phyloP scores from a whole-genome alignment of 2,329 filamentous ascomycete genomes.

The Fusarium haematococcum region DNA sequence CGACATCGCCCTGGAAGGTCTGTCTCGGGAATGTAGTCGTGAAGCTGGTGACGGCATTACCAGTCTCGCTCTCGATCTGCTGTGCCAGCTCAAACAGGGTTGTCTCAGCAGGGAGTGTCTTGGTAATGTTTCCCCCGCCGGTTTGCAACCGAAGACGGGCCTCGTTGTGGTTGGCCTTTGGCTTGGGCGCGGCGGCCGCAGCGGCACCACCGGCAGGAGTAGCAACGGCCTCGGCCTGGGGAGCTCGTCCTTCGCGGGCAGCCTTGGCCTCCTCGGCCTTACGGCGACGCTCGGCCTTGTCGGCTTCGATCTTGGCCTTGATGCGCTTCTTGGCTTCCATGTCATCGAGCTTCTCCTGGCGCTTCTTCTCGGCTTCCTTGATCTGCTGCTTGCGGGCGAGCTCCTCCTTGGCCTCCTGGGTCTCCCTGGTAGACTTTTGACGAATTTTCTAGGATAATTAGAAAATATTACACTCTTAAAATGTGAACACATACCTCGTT shows the following conservation, averaged over 20 bases:
- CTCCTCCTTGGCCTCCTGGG: conserved; percentile 90
- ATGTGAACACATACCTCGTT: conserved; percentile 74
- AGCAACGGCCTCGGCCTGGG: conserved; percentile 58
- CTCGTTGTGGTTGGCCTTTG: conserved; percentile 80
- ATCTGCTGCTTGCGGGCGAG: conserved; percentile 88
- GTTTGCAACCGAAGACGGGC: conserved; percentile 86
- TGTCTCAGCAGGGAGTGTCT: conserved; percentile 88
- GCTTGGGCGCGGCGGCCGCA: conserved; percentile 64
- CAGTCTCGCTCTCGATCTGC: conserved; percentile 77
- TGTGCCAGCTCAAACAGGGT: conserved; percentile 94
- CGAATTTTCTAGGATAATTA: conserved; percentile 69
- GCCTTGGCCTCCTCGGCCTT: conserved; percentile 91
- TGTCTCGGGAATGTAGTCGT: conserved; percentile 90
- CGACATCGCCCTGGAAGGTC: conserved; percentile 74
- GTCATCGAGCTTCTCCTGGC: conserved; percentile 88
- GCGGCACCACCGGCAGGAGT: conserved; percentile 57
- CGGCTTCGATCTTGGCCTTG: conserved; percentile 92
- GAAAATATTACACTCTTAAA: neutral
- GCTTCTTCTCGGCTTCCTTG: conserved; percentile 89
- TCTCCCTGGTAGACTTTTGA: conserved; percentile 89
- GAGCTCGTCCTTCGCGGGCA: conserved; percentile 78
- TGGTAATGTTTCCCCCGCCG: conserved; percentile 78
- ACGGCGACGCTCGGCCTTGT: conserved; percentile 88
- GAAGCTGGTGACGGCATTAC: conserved; percentile 79
- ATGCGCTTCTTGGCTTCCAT: conserved; percentile 88